Conservation (phyloP, 2,329 filamentous ascomycete species). For the Cladosporium sp. region DNA sequence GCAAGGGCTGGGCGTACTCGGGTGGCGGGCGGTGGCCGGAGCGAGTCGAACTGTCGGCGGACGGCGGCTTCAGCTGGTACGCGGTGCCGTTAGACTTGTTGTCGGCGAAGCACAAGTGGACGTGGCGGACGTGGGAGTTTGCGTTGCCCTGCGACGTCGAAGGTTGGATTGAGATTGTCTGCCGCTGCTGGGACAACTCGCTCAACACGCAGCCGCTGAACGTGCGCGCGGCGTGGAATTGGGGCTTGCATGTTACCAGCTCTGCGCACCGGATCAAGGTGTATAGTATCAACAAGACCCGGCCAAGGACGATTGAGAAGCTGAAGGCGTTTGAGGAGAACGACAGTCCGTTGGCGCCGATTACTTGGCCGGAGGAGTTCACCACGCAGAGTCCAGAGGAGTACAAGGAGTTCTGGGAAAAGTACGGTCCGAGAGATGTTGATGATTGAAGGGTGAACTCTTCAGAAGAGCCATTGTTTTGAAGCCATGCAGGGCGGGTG, state of each 20-base stretch:
- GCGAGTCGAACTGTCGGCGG: slow-evolving; percentile 61
- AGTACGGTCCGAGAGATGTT: slow-evolving; percentile 25
- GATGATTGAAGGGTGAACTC: neutral
- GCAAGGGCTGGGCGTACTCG: slow-evolving; percentile 59
- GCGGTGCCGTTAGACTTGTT: slow-evolving; percentile 48
- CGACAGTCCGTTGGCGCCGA: slow-evolving; percentile 29
- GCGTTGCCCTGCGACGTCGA: slow-evolving; percentile 54
- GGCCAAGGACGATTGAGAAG: slow-evolving; percentile 22
- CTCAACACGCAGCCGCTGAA: slow-evolving; percentile 55
- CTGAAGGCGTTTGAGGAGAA: slow-evolving; percentile 27
- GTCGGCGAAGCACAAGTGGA: slow-evolving; percentile 49
- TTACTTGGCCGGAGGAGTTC: slow-evolving; percentile 30
- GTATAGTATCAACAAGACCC: slow-evolving; percentile 32
- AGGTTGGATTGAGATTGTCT: slow-evolving; percentile 55
- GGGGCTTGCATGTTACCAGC: slow-evolving; percentile 35
- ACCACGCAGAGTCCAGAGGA: slow-evolving; percentile 25
- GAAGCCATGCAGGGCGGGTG: no score
- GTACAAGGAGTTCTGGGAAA: slow-evolving; percentile 28
- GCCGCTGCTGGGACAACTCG: slow-evolving; percentile 56
- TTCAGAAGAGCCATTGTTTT: no score
- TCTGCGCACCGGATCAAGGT: slow-evolving; percentile 35
- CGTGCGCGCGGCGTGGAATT: slow-evolving; percentile 49
- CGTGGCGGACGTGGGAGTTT: slow-evolving; percentile 53
- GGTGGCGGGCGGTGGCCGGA: slow-evolving; percentile 60
- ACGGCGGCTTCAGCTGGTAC: slow-evolving; percentile 59